Conservation (phyloP, 495 filamentous ascomycete genomes). For the Podospora pseudoanserina region DNA sequence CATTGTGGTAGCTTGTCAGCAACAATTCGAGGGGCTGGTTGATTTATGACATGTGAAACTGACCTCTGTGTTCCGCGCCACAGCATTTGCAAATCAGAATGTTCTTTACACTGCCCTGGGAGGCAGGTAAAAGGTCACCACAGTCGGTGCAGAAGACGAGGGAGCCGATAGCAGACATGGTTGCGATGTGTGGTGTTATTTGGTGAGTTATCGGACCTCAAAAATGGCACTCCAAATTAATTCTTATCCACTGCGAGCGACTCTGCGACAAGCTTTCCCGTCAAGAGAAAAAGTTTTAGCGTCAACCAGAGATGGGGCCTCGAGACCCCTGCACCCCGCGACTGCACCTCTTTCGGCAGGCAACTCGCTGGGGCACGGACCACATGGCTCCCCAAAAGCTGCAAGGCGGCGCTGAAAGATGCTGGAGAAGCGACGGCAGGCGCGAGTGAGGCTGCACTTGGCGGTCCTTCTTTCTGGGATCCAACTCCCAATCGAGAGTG, state of each 20-base stretch:
- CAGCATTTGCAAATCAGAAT: slow-evolving; percentile 81
- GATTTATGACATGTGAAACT: slow-evolving; percentile 10
- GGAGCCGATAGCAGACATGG: slow-evolving; percentile 84
- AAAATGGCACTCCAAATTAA: not conserved
- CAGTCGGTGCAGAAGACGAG: slow-evolving; percentile 93
- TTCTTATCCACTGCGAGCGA: not conserved
- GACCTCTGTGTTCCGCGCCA: slow-evolving; percentile 78
- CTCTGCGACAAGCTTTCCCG: not conserved
- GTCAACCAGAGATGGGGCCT: not conserved
- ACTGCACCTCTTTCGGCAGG: not conserved
- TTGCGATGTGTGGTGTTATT: slow-evolving; percentile 12
- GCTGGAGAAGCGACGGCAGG: slow-evolving; percentile 4
- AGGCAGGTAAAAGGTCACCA: slow-evolving; percentile 81
- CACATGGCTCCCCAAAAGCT: not conserved
- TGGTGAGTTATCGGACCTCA: not conserved
- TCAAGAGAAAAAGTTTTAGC: slow-evolving; percentile 10
- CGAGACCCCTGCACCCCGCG: slow-evolving; percentile 4
- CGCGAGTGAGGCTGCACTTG: not conserved
- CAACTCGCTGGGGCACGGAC: not conserved
- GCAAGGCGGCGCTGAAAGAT: not conserved
- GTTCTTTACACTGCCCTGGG: slow-evolving; percentile 67
- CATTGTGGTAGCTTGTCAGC: not conserved
- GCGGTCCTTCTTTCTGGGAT: slow-evolving; percentile 1
- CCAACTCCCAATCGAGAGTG: not conserved
- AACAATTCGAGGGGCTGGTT: not conserved